Base-by-base conservation (phyloP, 2,329 filamentous ascomycete genomes). In the Trichoderma atroviride region DNA sequence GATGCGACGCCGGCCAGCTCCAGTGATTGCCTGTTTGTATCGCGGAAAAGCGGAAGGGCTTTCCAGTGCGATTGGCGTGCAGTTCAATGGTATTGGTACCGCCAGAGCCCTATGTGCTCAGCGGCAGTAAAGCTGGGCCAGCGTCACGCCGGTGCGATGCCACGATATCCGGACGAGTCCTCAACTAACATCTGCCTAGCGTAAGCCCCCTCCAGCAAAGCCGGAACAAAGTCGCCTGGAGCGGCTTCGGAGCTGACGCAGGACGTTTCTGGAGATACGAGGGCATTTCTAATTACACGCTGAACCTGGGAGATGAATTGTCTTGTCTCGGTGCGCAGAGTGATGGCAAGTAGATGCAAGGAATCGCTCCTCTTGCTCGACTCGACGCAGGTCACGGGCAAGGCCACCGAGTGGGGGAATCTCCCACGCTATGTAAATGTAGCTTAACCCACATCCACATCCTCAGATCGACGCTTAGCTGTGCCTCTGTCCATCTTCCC, bases 321-420 rank as follows among this genome's bases (percentile, higher is more conserved):
- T 43, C 40, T 43, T 7, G 40, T 43, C 35, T 60, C 56, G 60
- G 55, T 52, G 53, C 53, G 53, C 53, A 35, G 47, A 62, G 40
- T n/a, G 40, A 53, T 11, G 11, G 24, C 31, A 4, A 65, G n/a
- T 22, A 37, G 19, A 43, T 7, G 11, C 11, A 16, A 31, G 16
- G 4, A 56, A n/a, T 29, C 22, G 63, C 37, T 29, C 52, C 29
- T 66, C 55, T 53, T 53, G 58, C 56, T 33, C 53, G 29, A 29
- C 57, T 58, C 50, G 55, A 68, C 43, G 56, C 24, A 60, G 64
- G 69, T 68, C 64, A 68, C 69, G 63, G 64, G 69, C 69, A 68
- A 47, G 69, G 37, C 27, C 55, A 31, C 29, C 50, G 58, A 33
- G 63, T 59, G 55, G 69, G 68, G 57, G 35, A 56, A 57, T 24